Evolutionary conservation across 1,284 basidiomycete genomes (phyloP), one percentile per base, ranked within the genome.

Genomic region (Nidula niveotomentosa): DNA sequence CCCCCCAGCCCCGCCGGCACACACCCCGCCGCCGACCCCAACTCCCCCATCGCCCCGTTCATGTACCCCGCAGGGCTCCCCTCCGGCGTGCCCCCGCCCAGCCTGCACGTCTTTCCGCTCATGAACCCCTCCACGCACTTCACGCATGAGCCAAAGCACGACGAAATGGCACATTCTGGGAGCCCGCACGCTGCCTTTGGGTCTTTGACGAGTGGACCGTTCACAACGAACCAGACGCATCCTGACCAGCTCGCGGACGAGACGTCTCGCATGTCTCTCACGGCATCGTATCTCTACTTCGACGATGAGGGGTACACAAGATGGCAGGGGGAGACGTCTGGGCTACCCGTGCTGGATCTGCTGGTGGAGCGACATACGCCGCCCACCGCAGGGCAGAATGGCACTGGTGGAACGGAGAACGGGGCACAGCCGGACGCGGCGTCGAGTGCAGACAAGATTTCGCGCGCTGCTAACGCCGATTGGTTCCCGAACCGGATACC

Each of bases 311-410:
- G 90, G 0, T 88, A 86, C 65, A 90, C 90, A 0, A 76, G 90
- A 54, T 93, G 90, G 90, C 90, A 93, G 73, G 93, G 93, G 36
- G 92, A 94, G 64, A 92, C 92, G 0, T 95, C 93, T 2, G 93
- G 93, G 12, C 80, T 95, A 2, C 93, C 93, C 1, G 80, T 95
- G 10, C 80, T 95, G 34, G 91, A 94, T 65, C 72, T 93, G 7
- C 75, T 96, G 33, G 81, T 92, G 18, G 91, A 93, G 65, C 69
- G 77, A 54, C 76, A 71, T 66, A 71, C 65, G 37, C 69, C 57
- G 53, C 5, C 53, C 48, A 13, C 13, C 49, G 10, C 53, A 67
- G 63, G 48, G 60, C 61, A 0, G 51, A 36, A 34, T 65, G 5
- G 23, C 23, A 23, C 3, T 23, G 45, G 18, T 3, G 18, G 3